Conservation (phyloP, 345 rosid genomes). For the Heritiera littoralis region DNA sequence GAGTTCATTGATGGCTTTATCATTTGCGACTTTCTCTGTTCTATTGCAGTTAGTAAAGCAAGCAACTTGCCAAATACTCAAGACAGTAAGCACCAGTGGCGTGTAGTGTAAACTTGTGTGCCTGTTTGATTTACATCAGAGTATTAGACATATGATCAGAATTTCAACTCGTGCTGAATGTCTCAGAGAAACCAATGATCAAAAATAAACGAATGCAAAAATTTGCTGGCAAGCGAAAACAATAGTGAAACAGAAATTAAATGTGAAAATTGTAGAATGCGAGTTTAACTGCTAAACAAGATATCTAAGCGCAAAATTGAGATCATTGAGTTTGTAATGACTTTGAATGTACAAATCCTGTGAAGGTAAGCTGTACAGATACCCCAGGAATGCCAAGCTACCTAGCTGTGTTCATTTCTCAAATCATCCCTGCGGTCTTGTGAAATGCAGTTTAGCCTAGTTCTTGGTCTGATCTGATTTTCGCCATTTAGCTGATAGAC, state of each 20-base stretch:
- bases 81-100: too few relatives aligned
- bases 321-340: neutral
- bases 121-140: neutral
- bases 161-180: neutral
- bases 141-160: neutral
- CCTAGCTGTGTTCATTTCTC: neutral
- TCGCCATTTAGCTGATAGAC: slow-evolving; percentile 39
- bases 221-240: neutral
- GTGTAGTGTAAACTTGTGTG: too few relatives aligned
- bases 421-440: neutral
- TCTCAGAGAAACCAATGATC: neutral
- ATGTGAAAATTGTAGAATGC: neutral
- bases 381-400: neutral
- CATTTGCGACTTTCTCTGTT: too few relatives aligned
- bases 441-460: neutral
- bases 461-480: slow-evolving; percentile 28
- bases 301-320: slow-evolving; percentile 18
- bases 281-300: neutral
- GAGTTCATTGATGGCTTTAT: too few relatives aligned
- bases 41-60: too few relatives aligned
- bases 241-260: neutral
- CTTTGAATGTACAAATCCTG: slow-evolving; percentile 10
- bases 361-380: neutral
- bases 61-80: too few relatives aligned
- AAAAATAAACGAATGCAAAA: neutral